These are phyloP conservation scores for Coemansia sp. DNA, from an alignment of 192 early-diverging fungal genomes.

Conservation along the genomic window DNA sequence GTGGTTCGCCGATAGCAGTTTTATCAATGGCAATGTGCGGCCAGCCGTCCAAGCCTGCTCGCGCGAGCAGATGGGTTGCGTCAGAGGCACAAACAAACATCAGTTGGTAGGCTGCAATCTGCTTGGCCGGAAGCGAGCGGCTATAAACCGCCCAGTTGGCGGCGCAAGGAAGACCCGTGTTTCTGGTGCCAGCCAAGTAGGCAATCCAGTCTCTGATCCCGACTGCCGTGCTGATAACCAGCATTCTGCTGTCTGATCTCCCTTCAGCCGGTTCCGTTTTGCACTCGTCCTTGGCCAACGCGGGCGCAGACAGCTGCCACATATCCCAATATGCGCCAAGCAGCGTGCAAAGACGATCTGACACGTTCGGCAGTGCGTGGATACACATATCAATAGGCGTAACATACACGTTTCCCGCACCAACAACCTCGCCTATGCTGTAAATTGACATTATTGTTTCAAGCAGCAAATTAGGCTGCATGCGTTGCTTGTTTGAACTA, in stretches of 20 bases:
- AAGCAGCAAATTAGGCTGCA: not conserved
- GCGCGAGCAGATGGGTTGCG: slow-evolving; percentile 5
- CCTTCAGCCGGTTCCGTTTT: too few relatives aligned
- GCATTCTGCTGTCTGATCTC: not conserved
- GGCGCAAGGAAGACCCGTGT: not conserved
- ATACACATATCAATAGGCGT: slow-evolving; percentile 17
- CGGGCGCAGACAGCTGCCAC: slow-evolving; percentile 27
- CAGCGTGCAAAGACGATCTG: not conserved
- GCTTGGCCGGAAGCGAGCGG: not conserved
- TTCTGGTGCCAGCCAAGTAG: not conserved
- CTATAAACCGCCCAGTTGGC: slow-evolving; percentile 10
- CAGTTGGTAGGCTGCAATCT: not conserved
- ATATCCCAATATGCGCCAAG: slow-evolving; percentile 32
- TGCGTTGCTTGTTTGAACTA: too few relatives aligned
- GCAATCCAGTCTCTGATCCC: slow-evolving; percentile 26
- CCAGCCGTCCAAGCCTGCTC: slow-evolving; percentile 1
- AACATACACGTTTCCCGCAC: slow-evolving; percentile 14
- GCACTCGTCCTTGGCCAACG: not conserved
- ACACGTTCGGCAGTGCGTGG: slow-evolving; percentile 1
- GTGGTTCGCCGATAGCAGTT: slow-evolving; percentile 9
- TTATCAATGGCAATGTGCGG: slow-evolving; percentile 5
- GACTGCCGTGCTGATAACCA: slow-evolving; percentile 19
- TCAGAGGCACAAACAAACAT: slow-evolving; percentile 9
- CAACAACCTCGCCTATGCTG: slow-evolving; percentile 13
- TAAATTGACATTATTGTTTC: not conserved